Conservation (phyloP, 495 filamentous ascomycete species). For the Sphaerosporella brunnea region DNA sequence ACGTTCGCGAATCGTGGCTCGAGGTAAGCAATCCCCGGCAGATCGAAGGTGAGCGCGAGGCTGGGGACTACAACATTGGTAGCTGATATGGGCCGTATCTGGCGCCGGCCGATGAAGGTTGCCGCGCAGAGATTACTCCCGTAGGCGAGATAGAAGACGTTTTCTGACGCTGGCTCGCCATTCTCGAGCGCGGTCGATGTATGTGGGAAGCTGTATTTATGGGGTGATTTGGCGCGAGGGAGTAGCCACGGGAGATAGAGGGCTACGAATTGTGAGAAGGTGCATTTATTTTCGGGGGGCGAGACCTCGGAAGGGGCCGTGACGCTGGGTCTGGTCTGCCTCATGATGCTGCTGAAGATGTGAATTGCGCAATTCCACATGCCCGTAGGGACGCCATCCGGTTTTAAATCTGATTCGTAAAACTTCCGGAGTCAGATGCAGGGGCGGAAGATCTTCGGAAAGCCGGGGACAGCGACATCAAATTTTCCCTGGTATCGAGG, state of each 20-base stretch:
- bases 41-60: conserved; percentile 62
- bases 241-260: background rate
- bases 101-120: conserved; percentile 57
- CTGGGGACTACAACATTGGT: conserved; percentile 64
- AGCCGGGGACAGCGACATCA: no score
- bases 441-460: no score
- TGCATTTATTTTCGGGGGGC: no score
- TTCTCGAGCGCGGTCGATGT: background rate
- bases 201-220: background rate
- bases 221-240: background rate
- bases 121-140: conserved; percentile 69
- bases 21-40: conserved; percentile 66
- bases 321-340: no score
- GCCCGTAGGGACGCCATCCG: no score
- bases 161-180: conserved; percentile 27
- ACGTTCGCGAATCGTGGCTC: conserved; percentile 92
- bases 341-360: no score
- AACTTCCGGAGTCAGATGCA: no score
- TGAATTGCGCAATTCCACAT: no score
- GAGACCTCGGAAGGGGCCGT: no score
- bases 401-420: no score
- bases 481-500: no score
- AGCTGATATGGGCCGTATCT: conserved; percentile 60
- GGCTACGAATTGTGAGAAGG: background rate
- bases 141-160: conserved; percentile 83